A percentile compares a stretch with the other conserved stretches of the same genome.
Evolutionary conservation across 2,329 filamentous ascomycete genomes (phyloP).

Genomic region (Clathrospora elynae): DNA sequence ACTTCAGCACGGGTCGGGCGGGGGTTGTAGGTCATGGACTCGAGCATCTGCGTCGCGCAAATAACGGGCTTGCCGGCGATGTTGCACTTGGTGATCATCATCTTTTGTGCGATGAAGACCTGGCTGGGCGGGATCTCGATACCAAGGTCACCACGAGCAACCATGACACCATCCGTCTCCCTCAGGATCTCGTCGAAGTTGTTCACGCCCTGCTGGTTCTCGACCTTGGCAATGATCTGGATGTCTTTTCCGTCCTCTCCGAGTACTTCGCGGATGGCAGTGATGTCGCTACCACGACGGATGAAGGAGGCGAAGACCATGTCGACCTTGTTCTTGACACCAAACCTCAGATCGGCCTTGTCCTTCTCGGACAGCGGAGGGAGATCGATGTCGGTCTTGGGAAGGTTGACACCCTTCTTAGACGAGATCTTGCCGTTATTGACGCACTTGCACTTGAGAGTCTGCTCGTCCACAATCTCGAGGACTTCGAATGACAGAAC

Average conservation of each 20-base stretch:
- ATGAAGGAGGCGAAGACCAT: constrained; percentile 99
- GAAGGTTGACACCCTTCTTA: constrained; percentile 98
- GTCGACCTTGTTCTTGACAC: constrained; percentile 98
- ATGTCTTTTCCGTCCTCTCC: constrained; percentile 93
- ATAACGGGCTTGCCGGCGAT: constrained; percentile 98
- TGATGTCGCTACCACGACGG: constrained; percentile 90
- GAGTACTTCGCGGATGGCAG: constrained; percentile 86
- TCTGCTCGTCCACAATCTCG: constrained; percentile 85
- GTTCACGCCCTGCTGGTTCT: constrained; percentile 99
- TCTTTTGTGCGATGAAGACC: constrained; percentile 99
- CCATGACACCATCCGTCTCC: constrained; percentile 99
- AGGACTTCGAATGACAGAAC: constrained; percentile 96
- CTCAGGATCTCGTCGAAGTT: constrained; percentile 97
- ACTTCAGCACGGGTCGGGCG: constrained; percentile 97
- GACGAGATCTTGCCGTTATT: constrained; percentile 99
- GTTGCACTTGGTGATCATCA: constrained; percentile 99
- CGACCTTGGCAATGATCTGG: constrained; percentile 99
- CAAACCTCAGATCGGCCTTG: constrained; percentile 89
- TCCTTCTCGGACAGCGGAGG: constrained; percentile 98
- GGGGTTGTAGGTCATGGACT: constrained; percentile 99
- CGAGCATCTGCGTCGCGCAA: constrained; percentile 98
- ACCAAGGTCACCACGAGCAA: constrained; percentile 95
- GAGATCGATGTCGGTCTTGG: constrained; percentile 97
- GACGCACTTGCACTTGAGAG: constrained; percentile 80
- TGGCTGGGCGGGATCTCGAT: constrained; percentile 98